Percentiles rank a stretch among this genome's conserved stretches.
Conservation (phyloP, 768 basidiomycete species). For the Kwoniella botswanensis region DNA sequence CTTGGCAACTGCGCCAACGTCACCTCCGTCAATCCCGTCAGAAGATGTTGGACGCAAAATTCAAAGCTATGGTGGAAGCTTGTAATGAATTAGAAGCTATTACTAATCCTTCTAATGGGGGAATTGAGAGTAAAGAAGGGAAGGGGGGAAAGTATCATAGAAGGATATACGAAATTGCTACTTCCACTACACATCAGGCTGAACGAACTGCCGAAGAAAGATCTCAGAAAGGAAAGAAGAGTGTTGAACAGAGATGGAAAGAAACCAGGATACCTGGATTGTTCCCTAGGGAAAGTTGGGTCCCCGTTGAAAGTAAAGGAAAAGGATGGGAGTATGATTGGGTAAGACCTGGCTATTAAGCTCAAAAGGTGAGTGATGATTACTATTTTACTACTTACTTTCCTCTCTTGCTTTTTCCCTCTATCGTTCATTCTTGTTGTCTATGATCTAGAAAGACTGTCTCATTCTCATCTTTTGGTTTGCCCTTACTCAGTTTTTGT, state of each 20-base stretch:
- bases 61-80: slow-evolving; percentile 77
- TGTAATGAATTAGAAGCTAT: slow-evolving; percentile 78
- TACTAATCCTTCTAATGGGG: slow-evolving; percentile 68
- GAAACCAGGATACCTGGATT: slow-evolving; percentile 68
- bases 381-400: not conserved
- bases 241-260: slow-evolving; percentile 70
- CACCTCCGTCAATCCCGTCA: slow-evolving; percentile 73
- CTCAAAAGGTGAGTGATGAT: not conserved
- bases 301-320: slow-evolving; percentile 81
- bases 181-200: slow-evolving; percentile 62
- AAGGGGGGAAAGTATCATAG: slow-evolving; percentile 51
- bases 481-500: too few relatives aligned
- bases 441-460: too few relatives aligned
- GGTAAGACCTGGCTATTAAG: slow-evolving; percentile 59
- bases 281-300: slow-evolving; percentile 83
- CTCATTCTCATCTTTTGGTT: too few relatives aligned
- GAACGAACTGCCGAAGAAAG: slow-evolving; percentile 54
- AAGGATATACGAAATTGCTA: slow-evolving; percentile 41
- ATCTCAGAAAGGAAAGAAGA: slow-evolving; percentile 67
- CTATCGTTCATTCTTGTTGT: too few relatives aligned
- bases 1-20: slow-evolving; percentile 81
- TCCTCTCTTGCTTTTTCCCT: too few relatives aligned
- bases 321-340: slow-evolving; percentile 88
- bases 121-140: slow-evolving; percentile 62
- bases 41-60: slow-evolving; percentile 75